Percentiles rank a stretch among this genome's conserved stretches.
phyloP scores from a whole-genome alignment of 2,329 filamentous ascomycete genomes.

The Xylariaceae sp. region DNA sequence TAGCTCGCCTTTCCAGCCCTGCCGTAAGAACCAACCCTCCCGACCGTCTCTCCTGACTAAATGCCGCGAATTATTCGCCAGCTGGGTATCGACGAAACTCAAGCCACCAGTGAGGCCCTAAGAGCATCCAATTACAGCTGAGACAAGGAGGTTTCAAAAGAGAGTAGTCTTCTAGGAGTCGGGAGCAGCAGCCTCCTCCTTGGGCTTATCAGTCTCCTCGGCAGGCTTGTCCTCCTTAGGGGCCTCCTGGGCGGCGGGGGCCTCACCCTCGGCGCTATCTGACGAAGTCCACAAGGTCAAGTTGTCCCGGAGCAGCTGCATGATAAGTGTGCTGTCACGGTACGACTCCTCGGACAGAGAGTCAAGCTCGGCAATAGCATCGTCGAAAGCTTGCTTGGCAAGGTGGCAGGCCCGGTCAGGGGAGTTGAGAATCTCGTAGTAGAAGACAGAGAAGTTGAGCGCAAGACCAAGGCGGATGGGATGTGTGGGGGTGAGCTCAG shows the following conservation, averaged over 20 bases:
- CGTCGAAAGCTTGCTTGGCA: slow-evolving; percentile 98
- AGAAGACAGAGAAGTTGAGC: slow-evolving; percentile 99
- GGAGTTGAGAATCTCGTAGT: slow-evolving; percentile 98
- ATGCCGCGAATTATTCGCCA: slow-evolving; percentile 32
- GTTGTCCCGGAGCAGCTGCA: slow-evolving; percentile 98
- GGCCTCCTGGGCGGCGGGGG: slow-evolving; percentile 50
- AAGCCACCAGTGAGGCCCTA: slow-evolving; percentile 23
- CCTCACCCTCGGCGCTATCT: slow-evolving; percentile 74
- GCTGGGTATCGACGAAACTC: slow-evolving; percentile 30
- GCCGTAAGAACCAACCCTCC: slow-evolving; percentile 31
- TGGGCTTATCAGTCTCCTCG: slow-evolving; percentile 48
- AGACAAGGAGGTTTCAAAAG: slow-evolving; percentile 34
- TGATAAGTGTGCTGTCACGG: slow-evolving; percentile 98
- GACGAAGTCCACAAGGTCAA: slow-evolving; percentile 97
- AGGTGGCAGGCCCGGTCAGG: slow-evolving; percentile 96
- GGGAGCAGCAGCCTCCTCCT: slow-evolving; percentile 51
- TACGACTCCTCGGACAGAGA: slow-evolving; percentile 96
- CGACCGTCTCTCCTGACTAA: slow-evolving; percentile 28
- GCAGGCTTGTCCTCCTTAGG: slow-evolving; percentile 54
- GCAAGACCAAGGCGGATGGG: slow-evolving; percentile 96
- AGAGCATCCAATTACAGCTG: slow-evolving; percentile 33
- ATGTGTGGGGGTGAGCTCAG: slow-evolving; percentile 93
- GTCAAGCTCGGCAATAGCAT: slow-evolving; percentile 97
- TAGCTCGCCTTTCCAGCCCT: slow-evolving; percentile 31
- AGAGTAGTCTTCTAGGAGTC: slow-evolving; percentile 46